These are phyloP conservation scores for Aspergillus flavus DNA, from an alignment of 2,329 filamentous ascomycete genomes.

Conservation along the genomic window DNA sequence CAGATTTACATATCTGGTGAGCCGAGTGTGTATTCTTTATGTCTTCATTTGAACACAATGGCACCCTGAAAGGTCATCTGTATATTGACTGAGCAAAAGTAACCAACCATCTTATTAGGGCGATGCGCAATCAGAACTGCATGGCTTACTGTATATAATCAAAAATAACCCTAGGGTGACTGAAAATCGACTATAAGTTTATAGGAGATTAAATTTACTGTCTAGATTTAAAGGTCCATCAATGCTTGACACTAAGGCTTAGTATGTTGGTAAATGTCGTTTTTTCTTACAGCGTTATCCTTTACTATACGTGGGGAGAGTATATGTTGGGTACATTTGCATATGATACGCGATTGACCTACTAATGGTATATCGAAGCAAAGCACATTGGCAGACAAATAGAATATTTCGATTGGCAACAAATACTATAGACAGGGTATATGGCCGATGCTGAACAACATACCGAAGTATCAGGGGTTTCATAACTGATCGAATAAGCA, in stretches of 20 bases:
- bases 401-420: not conserved
- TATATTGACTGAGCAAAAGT: not conserved
- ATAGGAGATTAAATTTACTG: too few relatives aligned
- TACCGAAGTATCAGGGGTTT: not conserved
- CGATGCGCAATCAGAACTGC: not conserved
- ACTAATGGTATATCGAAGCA: not conserved
- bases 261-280: not conserved
- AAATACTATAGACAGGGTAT: constrained; percentile 9
- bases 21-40: not conserved
- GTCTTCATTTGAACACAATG: not conserved
- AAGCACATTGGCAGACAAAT: not conserved
- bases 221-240: too few relatives aligned
- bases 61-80: not conserved
- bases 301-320: not conserved
- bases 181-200: too few relatives aligned
- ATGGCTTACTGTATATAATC: not conserved
- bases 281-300: not conserved
- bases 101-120: not conserved
- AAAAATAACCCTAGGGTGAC: not conserved
- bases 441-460: not conserved
- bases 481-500: constrained; percentile 5
- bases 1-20: not conserved
- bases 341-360: not conserved
- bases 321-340: not conserved
- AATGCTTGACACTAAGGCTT: not conserved